Percentiles rank a stretch among this genome's conserved stretches.
Evolutionary conservation across 345 rosid genomes (phyloP).

Genomic region (Arabidopsis suecica): DNA sequence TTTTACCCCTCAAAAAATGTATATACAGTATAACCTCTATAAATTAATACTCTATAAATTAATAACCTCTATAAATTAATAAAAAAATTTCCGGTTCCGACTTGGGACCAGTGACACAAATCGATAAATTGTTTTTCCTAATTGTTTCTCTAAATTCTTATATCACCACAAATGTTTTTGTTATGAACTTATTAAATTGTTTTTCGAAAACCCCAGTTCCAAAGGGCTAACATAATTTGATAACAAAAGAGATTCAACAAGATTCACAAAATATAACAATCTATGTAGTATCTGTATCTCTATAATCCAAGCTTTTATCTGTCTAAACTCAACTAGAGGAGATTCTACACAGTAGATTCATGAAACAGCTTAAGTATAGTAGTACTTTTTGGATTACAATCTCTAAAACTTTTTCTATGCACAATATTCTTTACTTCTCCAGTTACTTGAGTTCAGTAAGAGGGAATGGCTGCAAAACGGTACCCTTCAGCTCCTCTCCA

Average conservation of each 20-base stretch:
- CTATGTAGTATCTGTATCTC: background rate
- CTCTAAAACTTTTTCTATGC: constrained; percentile 22
- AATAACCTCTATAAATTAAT: no score
- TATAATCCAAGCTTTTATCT: constrained; percentile 5
- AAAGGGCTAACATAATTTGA: background rate
- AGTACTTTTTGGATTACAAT: constrained; percentile 4
- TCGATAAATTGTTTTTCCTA: no score
- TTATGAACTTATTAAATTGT: background rate
- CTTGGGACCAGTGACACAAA: no score
- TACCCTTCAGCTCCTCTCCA: constrained; percentile 90
- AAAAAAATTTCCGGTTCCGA: no score
- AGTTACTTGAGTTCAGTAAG: constrained; percentile 51
- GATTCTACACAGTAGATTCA: constrained; percentile 20
- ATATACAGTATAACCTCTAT: no score
- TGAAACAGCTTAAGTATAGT: constrained; percentile 16
- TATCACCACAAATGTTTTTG: background rate
- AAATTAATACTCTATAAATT: no score
- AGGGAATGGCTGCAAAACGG: constrained; percentile 81
- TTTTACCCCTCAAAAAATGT: no score
- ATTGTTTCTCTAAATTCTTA: no score
- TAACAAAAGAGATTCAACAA: background rate
- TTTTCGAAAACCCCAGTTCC: background rate
- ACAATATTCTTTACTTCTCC: constrained; percentile 26
- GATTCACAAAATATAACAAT: constrained; percentile 21
- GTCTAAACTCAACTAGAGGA: constrained; percentile 1